phyloP scores from a whole-genome alignment of 2,329 filamentous ascomycete genomes.

The Xylariaceae sp. region DNA sequence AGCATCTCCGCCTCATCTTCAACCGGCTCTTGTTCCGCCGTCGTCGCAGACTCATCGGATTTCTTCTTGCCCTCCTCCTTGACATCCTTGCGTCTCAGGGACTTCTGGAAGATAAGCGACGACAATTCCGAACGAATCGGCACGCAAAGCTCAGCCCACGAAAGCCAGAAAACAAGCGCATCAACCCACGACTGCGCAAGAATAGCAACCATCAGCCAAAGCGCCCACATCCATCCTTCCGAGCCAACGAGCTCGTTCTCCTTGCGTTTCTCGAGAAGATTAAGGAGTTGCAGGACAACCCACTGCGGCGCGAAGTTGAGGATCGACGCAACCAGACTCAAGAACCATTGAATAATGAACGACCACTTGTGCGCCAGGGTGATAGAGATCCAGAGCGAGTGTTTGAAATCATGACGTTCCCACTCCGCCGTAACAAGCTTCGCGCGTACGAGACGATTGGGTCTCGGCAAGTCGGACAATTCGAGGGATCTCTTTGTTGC shows the following conservation, averaged over 20 bases:
- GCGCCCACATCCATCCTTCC: conserved; percentile 63
- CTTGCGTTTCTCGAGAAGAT: conserved; percentile 53
- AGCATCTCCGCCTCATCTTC: conserved; percentile 44
- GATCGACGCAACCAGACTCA: conserved; percentile 50
- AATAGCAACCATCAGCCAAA: conserved; percentile 56
- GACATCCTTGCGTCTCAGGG: conserved; percentile 70
- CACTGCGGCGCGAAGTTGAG: conserved; percentile 67
- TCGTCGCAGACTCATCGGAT: conserved; percentile 14
- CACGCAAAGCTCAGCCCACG: conserved; percentile 56
- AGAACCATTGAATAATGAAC: conserved; percentile 53
- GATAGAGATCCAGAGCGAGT: conserved; percentile 56
- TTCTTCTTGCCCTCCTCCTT: conserved; percentile 55
- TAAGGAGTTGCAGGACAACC: conserved; percentile 60
- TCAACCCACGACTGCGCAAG: conserved; percentile 57
- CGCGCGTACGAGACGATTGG: conserved; percentile 51
- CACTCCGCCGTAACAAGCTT: conserved; percentile 47
- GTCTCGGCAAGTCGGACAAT: conserved; percentile 55
- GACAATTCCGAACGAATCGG: conserved; percentile 66
- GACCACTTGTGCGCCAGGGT: conserved; percentile 51
- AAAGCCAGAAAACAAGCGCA: conserved; percentile 61
- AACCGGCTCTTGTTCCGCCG: conserved; percentile 33
- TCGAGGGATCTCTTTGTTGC: conserved; percentile 55
- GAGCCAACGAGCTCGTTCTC: conserved; percentile 41
- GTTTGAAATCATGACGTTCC: conserved; percentile 41
- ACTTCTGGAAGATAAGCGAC: conserved; percentile 69